Base-by-base conservation (phyloP, 2,329 filamentous ascomycete species). In the Teratosphaeria epicoccoides region DNA sequence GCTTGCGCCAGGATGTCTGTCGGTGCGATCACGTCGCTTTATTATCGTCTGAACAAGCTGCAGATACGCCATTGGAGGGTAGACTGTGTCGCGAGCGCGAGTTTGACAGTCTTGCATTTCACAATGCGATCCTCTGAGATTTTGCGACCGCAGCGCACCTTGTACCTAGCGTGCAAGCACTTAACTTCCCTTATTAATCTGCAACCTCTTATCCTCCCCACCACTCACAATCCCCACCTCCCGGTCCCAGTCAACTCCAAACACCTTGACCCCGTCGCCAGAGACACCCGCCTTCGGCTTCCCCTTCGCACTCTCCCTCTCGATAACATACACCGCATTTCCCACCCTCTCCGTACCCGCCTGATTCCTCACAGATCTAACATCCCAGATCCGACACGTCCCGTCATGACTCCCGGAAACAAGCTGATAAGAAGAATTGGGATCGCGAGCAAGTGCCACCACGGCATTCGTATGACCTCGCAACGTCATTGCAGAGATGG, bases 151-250 rank as follows among this genome's bases (percentile, higher is more conserved):
- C n/a, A n/a, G n/a, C n/a, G n/a, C n/a, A n/a, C n/a, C n/a, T n/a
- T n/a, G n/a, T n/a, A n/a, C n/a, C n/a, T n/a, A n/a, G n/a, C n/a
- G n/a, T n/a, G n/a, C 11, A 40, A 6, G 17, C 10, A 7, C 33
- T 40, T 17, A 40, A 6, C 33, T 6, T 7, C 33, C 1, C 11
- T 40, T 20, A 70, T 98, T 96, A 55, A 98, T 82, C 75, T 98
- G 93, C 62, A 98, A 83, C 73, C 81, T 83, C 74, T 93, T 95
- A 66, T 98, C 93, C 77, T 97, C 90, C 14, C 91, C 89, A 43
- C 77, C 89, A 63, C 87, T 94, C 44, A 96, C 85, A 66, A 98
- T 91, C 1, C 93, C 94, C 65, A 94, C 82, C 6, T 82, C 80
- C 66, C 77, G 75, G 69, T 96, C 87, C 93, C 93, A 98, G 53